Evolutionary conservation across 768 basidiomycete species (phyloP).

Genomic region (Termitomyces sp.): DNA sequence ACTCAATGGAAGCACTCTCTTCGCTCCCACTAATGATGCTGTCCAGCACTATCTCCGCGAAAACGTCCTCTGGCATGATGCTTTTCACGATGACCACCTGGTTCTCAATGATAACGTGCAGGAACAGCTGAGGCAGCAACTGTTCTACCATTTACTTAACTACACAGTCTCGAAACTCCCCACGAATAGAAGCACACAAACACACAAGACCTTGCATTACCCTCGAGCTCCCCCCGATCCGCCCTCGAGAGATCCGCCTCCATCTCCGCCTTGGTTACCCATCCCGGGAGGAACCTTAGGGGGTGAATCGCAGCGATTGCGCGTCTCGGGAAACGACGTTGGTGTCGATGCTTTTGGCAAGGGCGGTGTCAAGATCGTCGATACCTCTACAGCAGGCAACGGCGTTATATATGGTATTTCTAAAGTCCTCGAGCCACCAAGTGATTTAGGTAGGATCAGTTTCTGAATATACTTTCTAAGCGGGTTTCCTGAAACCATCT

Average conservation of each 20-base stretch:
- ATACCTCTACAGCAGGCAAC: conserved; percentile 60
- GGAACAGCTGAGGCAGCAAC: conserved; percentile 79
- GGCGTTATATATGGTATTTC: conserved; percentile 76
- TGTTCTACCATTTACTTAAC: conserved; percentile 94
- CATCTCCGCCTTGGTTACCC: conserved; percentile 84
- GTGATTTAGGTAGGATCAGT: conserved; percentile 59
- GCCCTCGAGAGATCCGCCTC: conserved; percentile 66
- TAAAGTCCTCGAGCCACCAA: conserved; percentile 70
- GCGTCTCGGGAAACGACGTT: conserved; percentile 55
- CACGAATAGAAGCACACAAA: conserved; percentile 32
- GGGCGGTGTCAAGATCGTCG: conserved; percentile 67
- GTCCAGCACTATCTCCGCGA: conserved; percentile 46
- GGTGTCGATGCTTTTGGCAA: conserved; percentile 78
- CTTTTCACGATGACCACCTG: conserved; percentile 33
- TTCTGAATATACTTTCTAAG: not conserved
- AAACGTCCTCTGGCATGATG: conserved; percentile 33
- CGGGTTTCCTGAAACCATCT: not conserved
- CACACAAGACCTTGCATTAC: conserved; percentile 64
- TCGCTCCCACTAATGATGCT: conserved; percentile 95
- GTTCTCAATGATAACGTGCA: conserved; percentile 73
- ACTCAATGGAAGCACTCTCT: conserved; percentile 80
- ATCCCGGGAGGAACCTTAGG: conserved; percentile 79
- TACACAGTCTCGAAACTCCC: conserved; percentile 55
- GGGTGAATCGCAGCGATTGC: conserved; percentile 75
- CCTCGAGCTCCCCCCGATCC: conserved; percentile 57